These are phyloP conservation scores for Trypanosomatidae sp. DNA, from an alignment of 208 protist species.

Conservation along the genomic window DNA sequence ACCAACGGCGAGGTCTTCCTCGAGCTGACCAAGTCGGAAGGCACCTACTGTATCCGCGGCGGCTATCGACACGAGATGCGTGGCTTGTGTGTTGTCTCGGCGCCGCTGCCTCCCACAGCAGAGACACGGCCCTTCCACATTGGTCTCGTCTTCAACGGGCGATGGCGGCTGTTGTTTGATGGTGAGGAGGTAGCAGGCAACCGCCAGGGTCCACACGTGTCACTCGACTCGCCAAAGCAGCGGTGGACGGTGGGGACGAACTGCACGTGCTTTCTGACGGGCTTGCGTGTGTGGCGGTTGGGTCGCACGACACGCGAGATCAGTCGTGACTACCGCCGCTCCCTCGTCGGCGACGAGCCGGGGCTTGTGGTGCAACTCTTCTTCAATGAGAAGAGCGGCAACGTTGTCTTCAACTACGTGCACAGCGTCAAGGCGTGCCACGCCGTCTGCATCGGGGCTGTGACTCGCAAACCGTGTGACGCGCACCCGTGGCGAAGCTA, in stretches of 20 bases:
- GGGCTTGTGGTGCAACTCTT: slow-evolving; percentile 75
- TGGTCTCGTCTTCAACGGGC: slow-evolving; percentile 84
- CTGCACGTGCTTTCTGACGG: slow-evolving; percentile 78
- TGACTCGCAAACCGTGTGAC: slow-evolving; percentile 45
- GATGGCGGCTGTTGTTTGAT: slow-evolving; percentile 86
- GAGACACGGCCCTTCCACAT: slow-evolving; percentile 77
- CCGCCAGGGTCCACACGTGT: slow-evolving; percentile 67
- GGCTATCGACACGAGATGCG: slow-evolving; percentile 88
- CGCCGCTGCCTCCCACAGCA: slow-evolving; percentile 58
- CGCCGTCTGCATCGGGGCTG: slow-evolving; percentile 51
- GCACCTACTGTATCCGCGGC: slow-evolving; percentile 74
- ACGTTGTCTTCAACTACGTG: slow-evolving; percentile 82
- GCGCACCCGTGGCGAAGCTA: slow-evolving; percentile 38
- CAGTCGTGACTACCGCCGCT: slow-evolving; percentile 66
- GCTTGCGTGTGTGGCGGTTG: slow-evolving; percentile 79
- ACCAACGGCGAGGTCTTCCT: slow-evolving; percentile 91
- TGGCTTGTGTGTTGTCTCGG: slow-evolving; percentile 72
- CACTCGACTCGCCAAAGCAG: slow-evolving; percentile 68
- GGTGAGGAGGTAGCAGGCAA: slow-evolving; percentile 68
- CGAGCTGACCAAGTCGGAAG: slow-evolving; percentile 77
- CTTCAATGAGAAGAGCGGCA: slow-evolving; percentile 86
- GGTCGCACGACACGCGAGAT: slow-evolving; percentile 65
- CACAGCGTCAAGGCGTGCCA: slow-evolving; percentile 37
- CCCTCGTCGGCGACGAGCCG: slow-evolving; percentile 68
- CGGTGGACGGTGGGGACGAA: slow-evolving; percentile 78